A percentile compares a stretch with the other conserved stretches of the same genome.
Conservation (phyloP, 148 eudicot genomes). For the Camellia granthamiana region DNA sequence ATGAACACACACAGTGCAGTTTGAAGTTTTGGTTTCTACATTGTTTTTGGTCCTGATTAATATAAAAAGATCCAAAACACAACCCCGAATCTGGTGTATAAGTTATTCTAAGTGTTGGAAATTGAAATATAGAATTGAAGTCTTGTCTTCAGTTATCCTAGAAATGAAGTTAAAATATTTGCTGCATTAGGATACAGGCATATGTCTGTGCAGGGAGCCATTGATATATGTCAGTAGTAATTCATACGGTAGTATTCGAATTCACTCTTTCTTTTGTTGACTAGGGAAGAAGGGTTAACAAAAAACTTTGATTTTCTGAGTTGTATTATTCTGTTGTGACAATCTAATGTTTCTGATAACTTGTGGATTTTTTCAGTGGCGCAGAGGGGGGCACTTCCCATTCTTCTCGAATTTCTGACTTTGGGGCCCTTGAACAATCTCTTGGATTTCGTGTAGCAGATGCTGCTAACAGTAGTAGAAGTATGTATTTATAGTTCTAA, state of each 20-base stretch:
- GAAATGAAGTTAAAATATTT: background rate
- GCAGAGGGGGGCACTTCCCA: conserved; percentile 42
- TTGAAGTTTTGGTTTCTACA: background rate
- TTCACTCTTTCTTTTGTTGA: background rate
- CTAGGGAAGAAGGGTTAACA: background rate
- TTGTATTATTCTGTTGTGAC: background rate
- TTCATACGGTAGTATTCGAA: background rate
- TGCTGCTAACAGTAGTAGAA: conserved; percentile 51
- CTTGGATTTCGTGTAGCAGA: conserved; percentile 64
- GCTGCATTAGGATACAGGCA: background rate
- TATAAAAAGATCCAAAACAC: background rate
- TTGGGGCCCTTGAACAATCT: conserved; percentile 67
- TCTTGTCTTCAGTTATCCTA: background rate
- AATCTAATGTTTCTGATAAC: conserved; percentile 1
- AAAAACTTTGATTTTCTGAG: background rate
- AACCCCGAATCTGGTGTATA: background rate
- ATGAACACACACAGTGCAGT: background rate
- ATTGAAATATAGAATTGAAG: background rate
- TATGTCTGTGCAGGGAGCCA: background rate
- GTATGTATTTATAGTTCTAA: conserved; percentile 39
- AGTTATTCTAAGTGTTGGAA: background rate
- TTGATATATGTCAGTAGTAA: background rate
- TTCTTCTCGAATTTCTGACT: conserved; percentile 50
- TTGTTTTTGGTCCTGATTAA: background rate
- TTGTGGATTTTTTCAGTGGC: conserved; percentile 51